Evolutionary conservation across 352 stramenopile genomes (phyloP).

Genomic region (Phytopythium aichiense): DNA sequence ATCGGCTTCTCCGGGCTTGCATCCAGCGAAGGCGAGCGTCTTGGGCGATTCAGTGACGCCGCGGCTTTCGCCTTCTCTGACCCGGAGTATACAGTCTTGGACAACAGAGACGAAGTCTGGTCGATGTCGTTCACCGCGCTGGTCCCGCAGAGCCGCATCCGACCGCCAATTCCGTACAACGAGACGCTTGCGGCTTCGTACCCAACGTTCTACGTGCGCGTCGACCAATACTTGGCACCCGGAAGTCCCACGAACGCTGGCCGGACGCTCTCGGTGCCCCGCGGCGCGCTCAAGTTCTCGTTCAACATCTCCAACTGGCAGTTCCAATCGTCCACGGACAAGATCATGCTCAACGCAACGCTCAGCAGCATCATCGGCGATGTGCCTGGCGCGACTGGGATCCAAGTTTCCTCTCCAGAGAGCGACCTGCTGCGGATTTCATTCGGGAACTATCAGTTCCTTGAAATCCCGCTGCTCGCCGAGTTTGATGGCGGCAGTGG

Average conservation of each 20-base stretch:
- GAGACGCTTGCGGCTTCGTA: not conserved
- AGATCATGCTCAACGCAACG: slow-evolving; percentile 17
- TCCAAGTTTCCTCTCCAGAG: not conserved
- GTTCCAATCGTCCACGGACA: slow-evolving; percentile 9
- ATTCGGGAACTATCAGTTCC: slow-evolving; percentile 7
- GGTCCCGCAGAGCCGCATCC: slow-evolving; percentile 12
- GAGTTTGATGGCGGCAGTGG: slow-evolving; percentile 12
- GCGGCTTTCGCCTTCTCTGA: slow-evolving; percentile 13
- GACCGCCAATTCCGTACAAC: slow-evolving; percentile 14
- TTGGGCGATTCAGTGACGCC: slow-evolving; percentile 10
- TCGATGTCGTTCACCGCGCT: slow-evolving; percentile 12
- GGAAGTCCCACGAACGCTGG: slow-evolving; percentile 7
- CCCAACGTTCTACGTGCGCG: slow-evolving; percentile 8
- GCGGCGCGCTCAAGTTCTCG: slow-evolving; percentile 21
- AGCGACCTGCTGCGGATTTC: slow-evolving; percentile 2
- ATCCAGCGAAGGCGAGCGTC: not conserved
- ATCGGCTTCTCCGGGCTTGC: slow-evolving; percentile 16
- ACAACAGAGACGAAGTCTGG: slow-evolving; percentile 9
- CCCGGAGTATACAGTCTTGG: not conserved
- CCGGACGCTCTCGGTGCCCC: slow-evolving; percentile 8
- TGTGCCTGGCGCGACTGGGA: not conserved
- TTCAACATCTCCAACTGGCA: slow-evolving; percentile 18
- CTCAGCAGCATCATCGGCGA: slow-evolving; percentile 8
- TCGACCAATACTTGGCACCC: slow-evolving; percentile 16
- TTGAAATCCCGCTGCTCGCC: slow-evolving; percentile 15